phyloP scores from a whole-genome alignment of 2,329 filamentous ascomycete genomes.

The Cladosporium sp. region DNA sequence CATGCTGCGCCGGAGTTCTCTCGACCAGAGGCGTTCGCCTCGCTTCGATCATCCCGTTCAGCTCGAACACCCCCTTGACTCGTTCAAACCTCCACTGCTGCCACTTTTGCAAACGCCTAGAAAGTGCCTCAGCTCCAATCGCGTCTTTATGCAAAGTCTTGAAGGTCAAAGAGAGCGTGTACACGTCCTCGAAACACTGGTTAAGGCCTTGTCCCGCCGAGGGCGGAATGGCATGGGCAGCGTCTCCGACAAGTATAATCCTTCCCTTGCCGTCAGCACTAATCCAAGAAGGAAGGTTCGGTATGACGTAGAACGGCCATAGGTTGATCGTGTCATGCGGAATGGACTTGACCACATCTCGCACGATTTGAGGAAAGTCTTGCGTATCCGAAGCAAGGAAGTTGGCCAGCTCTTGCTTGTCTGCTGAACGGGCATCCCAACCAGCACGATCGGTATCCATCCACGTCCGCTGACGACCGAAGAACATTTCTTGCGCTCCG shows the following conservation, averaged over 20 bases:
- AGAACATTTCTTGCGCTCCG: background rate
- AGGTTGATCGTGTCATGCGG: background rate
- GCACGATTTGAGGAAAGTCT: slow-evolving; percentile 4
- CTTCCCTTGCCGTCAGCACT: background rate
- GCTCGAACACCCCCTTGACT: background rate
- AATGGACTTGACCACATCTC: background rate
- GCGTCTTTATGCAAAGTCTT: background rate
- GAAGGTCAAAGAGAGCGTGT: background rate
- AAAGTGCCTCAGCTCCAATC: background rate
- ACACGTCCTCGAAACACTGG: slow-evolving; percentile 1
- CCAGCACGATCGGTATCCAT: background rate
- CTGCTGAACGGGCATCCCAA: background rate
- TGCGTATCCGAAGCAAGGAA: slow-evolving; percentile 3
- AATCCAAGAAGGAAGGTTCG: slow-evolving; percentile 4
- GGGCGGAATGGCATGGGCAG: background rate
- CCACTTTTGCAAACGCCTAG: background rate
- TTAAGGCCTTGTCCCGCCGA: background rate
- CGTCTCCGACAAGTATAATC: background rate
- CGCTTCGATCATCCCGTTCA: slow-evolving; percentile 4
- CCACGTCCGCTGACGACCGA: background rate
- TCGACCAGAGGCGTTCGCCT: background rate
- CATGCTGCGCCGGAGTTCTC: background rate
- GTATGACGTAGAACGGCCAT: slow-evolving; percentile 8
- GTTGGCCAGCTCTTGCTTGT: background rate
- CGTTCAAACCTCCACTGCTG: slow-evolving; percentile 2